phyloP scores from a whole-genome alignment of 2,329 filamentous ascomycete genomes.

The Metarhizium guizhouense region DNA sequence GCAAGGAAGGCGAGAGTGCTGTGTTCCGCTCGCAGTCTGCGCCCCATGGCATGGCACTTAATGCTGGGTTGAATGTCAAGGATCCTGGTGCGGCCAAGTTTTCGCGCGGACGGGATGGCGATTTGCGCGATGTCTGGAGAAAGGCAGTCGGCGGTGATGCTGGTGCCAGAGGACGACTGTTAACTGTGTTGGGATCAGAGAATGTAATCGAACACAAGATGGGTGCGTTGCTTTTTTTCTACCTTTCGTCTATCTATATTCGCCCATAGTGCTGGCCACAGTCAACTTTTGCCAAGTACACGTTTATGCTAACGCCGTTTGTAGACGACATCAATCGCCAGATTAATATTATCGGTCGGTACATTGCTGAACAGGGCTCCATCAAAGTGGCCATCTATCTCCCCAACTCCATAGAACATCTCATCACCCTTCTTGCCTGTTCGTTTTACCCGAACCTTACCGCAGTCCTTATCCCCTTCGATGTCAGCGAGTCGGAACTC shows the following conservation, averaged over 20 bases:
- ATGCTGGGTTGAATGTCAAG: conserved; percentile 72
- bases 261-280: not conserved
- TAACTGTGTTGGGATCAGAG: conserved; percentile 71
- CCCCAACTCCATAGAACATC: conserved; percentile 84
- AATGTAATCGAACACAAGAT: conserved; percentile 64
- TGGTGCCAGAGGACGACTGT: conserved; percentile 60
- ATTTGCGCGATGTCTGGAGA: conserved; percentile 86
- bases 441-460: conserved; percentile 76
- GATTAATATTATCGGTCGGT: conserved; percentile 77
- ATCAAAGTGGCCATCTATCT: conserved; percentile 82
- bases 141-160: conserved; percentile 58
- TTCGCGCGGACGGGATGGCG: conserved; percentile 74
- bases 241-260: not conserved
- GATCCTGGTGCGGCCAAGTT: conserved; percentile 73
- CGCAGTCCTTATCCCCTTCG: conserved; percentile 77
- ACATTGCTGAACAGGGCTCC: conserved; percentile 61
- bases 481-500: conserved; percentile 60
- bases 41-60: conserved; percentile 76
- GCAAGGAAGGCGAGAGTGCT: conserved; percentile 77
- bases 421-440: conserved; percentile 76
- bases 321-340: conserved; percentile 66
- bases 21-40: conserved; percentile 76
- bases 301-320: conserved; percentile 5
- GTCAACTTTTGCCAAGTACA: not conserved
- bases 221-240: conserved; percentile 26